Evolutionary conservation across 768 basidiomycete genomes (phyloP).

Genomic region (Lactarius vividus): DNA sequence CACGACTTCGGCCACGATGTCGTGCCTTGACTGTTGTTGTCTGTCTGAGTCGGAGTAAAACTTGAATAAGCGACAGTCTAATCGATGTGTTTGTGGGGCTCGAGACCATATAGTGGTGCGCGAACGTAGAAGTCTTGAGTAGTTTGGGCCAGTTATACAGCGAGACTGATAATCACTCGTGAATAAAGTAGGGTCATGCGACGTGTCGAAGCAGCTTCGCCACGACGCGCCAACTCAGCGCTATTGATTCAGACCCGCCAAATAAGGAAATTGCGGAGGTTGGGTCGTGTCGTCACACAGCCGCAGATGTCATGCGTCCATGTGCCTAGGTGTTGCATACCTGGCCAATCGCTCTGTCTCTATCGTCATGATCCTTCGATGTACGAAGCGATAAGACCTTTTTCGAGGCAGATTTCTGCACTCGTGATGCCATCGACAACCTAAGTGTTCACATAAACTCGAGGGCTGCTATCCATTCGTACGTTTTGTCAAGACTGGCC

Average conservation of each 20-base stretch:
- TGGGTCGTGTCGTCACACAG: neutral
- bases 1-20: neutral
- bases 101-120: neutral
- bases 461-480: neutral
- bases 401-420: neutral
- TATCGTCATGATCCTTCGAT: neutral
- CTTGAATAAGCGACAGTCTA: neutral
- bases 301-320: neutral
- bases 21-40: neutral
- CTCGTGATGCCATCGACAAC: neutral
- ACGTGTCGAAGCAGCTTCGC: neutral
- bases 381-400: neutral
- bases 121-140: neutral
- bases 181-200: neutral
- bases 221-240: neutral
- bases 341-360: neutral
- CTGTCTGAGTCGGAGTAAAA: neutral
- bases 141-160: neutral
- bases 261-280: neutral
- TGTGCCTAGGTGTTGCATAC: neutral
- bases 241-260: neutral
- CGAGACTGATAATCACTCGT: neutral
- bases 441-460: neutral
- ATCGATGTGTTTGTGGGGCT: neutral
- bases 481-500: neutral